Evolutionary conservation across 2,329 filamentous ascomycete species (phyloP), one percentile per base, ranked within the genome.

Genomic region (Pseudodiploospora longispora): DNA sequence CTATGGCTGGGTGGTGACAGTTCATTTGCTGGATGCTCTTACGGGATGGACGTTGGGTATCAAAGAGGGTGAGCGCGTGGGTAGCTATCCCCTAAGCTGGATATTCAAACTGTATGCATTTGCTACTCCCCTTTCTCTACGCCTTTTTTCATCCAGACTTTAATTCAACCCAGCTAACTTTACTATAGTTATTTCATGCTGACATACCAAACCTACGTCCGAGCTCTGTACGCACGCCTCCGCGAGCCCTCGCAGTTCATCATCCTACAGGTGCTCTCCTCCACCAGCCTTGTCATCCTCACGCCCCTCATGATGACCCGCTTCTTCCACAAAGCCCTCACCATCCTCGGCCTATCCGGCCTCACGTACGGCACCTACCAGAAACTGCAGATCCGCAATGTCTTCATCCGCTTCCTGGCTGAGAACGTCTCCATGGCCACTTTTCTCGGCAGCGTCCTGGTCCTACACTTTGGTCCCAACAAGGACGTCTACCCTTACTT

Each of bases 171-270:
- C 19, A 40, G 27, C 55, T 55, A 37, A n/a, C 19, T 27, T 9
- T 27, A 8, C 9, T 5, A 27, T 51, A 78, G 75, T 39, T 83
- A 82, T 60, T 83, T 82, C 59, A 78, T 78, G 68, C 64, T 84
- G 41, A 85, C 81, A 5, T 85, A 85, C 60, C 80, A 85, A 62
- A 84, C 80, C 4, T 85, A 84, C 61, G 81, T 85, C 9, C 78
- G 81, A 42, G 79, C 81, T 8, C 62, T 85, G 46, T 85, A 85
- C 58, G 81, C 81, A 10, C 78, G 81, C 12, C 73, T 85, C 10
- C 79, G 81, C 49, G 80, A 76, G 5, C 81, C 80, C 1, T 63
- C 68, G 34, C 80, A 84, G 61, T 85, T 85, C 63, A 69, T 83
- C 46, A 69, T 76, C 51, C 76, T 85, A 33, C 81, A 85, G 59